Conservation (phyloP, 2,329 filamentous ascomycete genomes). For the Botrytis elliptica region DNA sequence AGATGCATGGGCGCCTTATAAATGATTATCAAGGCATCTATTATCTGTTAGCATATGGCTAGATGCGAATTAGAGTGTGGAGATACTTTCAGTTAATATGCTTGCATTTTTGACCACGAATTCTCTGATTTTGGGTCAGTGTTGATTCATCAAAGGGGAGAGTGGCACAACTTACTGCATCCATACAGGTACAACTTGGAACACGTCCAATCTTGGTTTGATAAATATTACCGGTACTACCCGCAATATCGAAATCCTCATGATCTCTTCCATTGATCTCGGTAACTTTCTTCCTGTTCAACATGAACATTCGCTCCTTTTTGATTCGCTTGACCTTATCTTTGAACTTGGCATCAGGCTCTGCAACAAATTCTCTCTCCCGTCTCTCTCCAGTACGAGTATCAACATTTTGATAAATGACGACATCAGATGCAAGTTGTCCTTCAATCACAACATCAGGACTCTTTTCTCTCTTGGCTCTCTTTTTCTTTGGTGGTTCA, state of each 20-base stretch:
- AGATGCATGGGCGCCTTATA: constrained; percentile 27
- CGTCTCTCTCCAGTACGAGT: constrained; percentile 23
- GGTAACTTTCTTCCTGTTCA: constrained; percentile 22
- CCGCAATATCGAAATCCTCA: constrained; percentile 29
- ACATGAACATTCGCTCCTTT: constrained; percentile 32
- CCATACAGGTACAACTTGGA: constrained; percentile 29
- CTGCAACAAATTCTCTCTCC: constrained; percentile 23
- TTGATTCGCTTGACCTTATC: constrained; percentile 26
- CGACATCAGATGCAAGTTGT: constrained; percentile 23
- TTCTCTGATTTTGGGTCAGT: constrained; percentile 22
- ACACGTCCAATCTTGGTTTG: constrained; percentile 23
- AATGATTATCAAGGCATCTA: constrained; percentile 30
- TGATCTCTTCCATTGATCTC: constrained; percentile 20
- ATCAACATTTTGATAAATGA: constrained; percentile 14
- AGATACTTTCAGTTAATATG: constrained; percentile 28
- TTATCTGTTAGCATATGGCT: neutral
- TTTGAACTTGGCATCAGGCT: constrained; percentile 26
- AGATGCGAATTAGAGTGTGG: neutral
- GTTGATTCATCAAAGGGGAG: neutral
- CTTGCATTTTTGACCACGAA: constrained; percentile 29
- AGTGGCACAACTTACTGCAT: constrained; percentile 25
- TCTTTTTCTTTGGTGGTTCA: constrained; percentile 19
- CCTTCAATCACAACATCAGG: constrained; percentile 23
- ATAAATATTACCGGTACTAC: constrained; percentile 30
- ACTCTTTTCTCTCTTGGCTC: constrained; percentile 18